Base-by-base conservation (phyloP, 495 filamentous ascomycete species). In the Glonium stellatum region DNA sequence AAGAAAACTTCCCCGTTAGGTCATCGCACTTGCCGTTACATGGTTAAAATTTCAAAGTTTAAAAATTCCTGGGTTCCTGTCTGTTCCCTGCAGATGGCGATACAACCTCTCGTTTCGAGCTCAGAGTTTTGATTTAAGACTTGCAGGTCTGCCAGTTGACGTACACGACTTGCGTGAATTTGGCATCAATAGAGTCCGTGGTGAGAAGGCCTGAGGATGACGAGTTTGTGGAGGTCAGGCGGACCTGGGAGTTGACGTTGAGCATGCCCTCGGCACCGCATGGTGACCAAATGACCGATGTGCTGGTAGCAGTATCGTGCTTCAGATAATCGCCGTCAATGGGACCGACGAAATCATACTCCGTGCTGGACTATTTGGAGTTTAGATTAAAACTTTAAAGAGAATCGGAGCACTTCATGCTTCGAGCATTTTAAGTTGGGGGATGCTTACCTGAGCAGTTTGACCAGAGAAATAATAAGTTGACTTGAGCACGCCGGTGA, bases 401-500 rank as follows among this genome's bases (percentile, higher is more conserved):
- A 35, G 4, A 21, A 15, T 5, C 15, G 10, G 39, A 50, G 18
- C 37, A 19, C 3, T n/a, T n/a, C 4, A 2, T 12, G 44, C 6
- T 23, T 13, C 6, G n/a, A 44, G 54, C 6, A 27, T 9, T n/a
- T 31, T 31, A 31, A 6, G 6, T 31, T 31, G 27, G 1, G 41
- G 12, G 23, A 36, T 21, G 23, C 63, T 46, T 60, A 68, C 67
- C 61, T 70, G 66, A n/a, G 58, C 55, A 44, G 63, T 69, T 55
- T 72, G 65, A 22, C 77, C 75, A 49, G 76, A 76, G 69, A 80
- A 80, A 65, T 77, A 79, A 66, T 81, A 80, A 48, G 74, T 80
- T 3, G 78, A 75, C 67, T 74, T 75, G 64, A 76, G 72, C 34
- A 71, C 72, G 47, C 77, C 79, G 8, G 71, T 79, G 37, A 75